Percentiles rank a stretch among this genome's conserved stretches.
Conservation (phyloP, 768 basidiomycete species). For the Tremella mesenterica region DNA sequence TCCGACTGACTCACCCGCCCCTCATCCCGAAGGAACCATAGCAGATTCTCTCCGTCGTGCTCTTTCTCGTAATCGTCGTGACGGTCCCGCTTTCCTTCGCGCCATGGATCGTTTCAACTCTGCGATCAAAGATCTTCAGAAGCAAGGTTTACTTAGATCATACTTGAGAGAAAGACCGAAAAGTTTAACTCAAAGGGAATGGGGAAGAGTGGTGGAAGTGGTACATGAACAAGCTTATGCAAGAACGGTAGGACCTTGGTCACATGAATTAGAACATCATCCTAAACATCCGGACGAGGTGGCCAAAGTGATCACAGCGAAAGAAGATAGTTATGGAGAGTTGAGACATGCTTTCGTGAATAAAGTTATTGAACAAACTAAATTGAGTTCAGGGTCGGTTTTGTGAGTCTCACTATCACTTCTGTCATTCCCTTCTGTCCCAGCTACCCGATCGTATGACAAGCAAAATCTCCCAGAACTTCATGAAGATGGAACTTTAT, state of each 20-base stretch:
- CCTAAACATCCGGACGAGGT: constrained; percentile 75
- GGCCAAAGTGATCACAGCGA: constrained; percentile 36
- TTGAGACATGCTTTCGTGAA: constrained; percentile 50
- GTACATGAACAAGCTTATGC: constrained; percentile 78
- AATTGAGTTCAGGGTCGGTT: constrained; percentile 55
- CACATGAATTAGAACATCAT: constrained; percentile 76
- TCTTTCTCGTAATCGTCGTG: constrained; percentile 29
- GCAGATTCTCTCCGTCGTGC: constrained; percentile 33
- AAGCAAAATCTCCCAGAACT: too few species aligned
- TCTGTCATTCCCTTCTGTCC: too few species aligned
- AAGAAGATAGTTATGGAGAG: constrained; percentile 41
- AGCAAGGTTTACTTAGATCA: constrained; percentile 7
- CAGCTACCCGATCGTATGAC: too few species aligned
- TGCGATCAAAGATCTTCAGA: constrained; percentile 26
- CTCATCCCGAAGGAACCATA: constrained; percentile 11
- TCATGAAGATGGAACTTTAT: too few species aligned
- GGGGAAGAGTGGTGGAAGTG: constrained; percentile 35
- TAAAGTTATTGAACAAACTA: constrained; percentile 55
- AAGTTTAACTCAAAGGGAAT: constrained; percentile 13
- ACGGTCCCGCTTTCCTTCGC: constrained; percentile 35
- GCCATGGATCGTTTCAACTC: constrained; percentile 39
- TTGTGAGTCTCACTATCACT: constrained; percentile 51
- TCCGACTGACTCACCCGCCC: neutral
- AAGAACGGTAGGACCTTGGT: constrained; percentile 79
- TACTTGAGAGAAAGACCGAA: constrained; percentile 6